A percentile compares a stretch with the other conserved stretches of the same genome.
phyloP scores from a whole-genome alignment of 768 basidiomycete genomes.

The Coprinopsis marcescibilis region DNA sequence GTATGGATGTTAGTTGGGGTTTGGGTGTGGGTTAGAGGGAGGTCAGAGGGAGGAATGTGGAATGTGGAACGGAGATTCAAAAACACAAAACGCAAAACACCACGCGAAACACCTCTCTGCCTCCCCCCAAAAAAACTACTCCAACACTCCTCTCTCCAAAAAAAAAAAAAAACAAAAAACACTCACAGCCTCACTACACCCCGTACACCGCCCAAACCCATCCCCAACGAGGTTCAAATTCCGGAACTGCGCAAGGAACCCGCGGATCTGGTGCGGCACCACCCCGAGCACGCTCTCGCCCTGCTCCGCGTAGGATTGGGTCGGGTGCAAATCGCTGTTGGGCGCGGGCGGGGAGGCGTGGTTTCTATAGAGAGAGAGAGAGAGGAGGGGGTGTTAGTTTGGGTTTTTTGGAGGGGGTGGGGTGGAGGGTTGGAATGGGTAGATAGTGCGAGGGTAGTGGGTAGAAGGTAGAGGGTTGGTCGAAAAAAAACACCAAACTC shows the following conservation, averaged over 20 bases:
- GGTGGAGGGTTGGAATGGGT: too few relatives aligned
- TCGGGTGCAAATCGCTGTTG: conserved; percentile 23
- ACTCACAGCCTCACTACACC: conserved; percentile 76
- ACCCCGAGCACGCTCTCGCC: conserved; percentile 62
- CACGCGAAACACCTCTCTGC: conserved; percentile 70
- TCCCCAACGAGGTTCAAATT: conserved; percentile 81
- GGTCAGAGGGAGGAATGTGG: neutral
- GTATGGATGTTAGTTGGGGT: too few relatives aligned
- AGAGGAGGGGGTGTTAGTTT: too few relatives aligned
- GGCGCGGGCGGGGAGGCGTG: conserved; percentile 54
- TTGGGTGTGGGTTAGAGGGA: conserved; percentile 1
- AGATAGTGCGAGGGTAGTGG: too few relatives aligned
- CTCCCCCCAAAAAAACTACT: conserved; percentile 29
- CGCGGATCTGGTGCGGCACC: conserved; percentile 92
- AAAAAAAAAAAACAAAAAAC: neutral
- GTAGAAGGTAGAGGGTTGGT: neutral
- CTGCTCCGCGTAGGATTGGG: conserved; percentile 19
- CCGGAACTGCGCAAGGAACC: conserved; percentile 82
- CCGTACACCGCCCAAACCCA: conserved; percentile 85
- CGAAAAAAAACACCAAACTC: conserved; percentile 14
- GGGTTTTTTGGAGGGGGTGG: too few relatives aligned
- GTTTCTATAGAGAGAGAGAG: conserved; percentile 34
- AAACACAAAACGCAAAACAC: neutral
- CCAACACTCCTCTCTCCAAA: conserved; percentile 35
- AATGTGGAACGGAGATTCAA: neutral